Conservation (phyloP, 768 basidiomycete species). For the Lactarius evosmus region DNA sequence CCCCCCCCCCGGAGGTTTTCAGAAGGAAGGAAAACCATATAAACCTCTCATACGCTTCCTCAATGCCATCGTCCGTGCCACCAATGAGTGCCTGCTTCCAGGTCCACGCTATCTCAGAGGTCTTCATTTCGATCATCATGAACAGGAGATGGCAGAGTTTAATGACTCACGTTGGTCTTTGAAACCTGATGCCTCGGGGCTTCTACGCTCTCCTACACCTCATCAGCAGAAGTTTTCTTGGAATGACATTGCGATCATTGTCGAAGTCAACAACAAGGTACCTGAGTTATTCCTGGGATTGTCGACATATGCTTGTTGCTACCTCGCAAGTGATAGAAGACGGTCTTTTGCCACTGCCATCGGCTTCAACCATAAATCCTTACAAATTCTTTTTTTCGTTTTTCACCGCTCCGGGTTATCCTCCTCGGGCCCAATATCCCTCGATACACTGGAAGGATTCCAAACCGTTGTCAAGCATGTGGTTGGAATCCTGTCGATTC, state of each 20-base stretch:
- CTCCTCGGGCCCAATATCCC: not conserved
- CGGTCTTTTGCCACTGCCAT: not conserved
- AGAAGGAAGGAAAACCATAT: not conserved
- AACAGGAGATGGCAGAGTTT: not conserved
- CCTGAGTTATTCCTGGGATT: not conserved
- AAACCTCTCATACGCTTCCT: not conserved
- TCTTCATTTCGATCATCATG: not conserved
- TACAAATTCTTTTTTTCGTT: not conserved
- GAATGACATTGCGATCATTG: not conserved
- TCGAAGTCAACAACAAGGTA: not conserved
- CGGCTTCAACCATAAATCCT: not conserved
- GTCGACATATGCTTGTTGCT: not conserved
- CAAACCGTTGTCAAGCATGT: not conserved
- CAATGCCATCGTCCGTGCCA: not conserved
- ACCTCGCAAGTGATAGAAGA: not conserved
- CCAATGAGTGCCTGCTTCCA: not conserved
- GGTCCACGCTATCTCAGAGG: not conserved
- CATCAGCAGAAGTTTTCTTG: not conserved
- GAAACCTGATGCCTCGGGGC: not conserved
- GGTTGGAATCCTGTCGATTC: not conserved
- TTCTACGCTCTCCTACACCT: not conserved
- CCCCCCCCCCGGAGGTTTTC: not conserved
- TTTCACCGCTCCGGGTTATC: conserved; percentile 4
- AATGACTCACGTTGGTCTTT: not conserved
- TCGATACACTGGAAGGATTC: not conserved